These are phyloP conservation scores for Beauveria pseudobassiana DNA, from an alignment of 2,329 filamentous ascomycete genomes.

Conservation along the genomic window DNA sequence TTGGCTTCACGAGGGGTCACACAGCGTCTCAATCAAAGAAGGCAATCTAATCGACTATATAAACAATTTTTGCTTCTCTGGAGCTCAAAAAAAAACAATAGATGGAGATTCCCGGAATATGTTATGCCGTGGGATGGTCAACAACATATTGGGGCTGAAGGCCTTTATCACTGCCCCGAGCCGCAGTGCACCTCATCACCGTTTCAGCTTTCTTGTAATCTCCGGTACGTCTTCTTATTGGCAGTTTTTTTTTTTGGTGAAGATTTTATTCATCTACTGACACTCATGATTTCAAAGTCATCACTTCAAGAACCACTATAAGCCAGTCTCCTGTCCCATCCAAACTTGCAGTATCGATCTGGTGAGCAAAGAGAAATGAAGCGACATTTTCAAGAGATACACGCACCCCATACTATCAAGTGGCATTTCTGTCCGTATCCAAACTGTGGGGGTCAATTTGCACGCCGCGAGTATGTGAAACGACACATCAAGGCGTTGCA, in stretches of 20 bases:
- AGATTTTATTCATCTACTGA: neutral
- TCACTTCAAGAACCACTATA: neutral
- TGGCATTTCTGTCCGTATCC: neutral
- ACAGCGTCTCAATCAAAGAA: no score
- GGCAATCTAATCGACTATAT: no score
- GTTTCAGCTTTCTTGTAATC: neutral
- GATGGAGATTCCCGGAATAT: no score
- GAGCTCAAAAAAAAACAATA: no score
- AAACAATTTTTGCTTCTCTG: no score
- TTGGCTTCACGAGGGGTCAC: no score
- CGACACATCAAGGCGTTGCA: neutral
- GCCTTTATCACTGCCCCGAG: neutral
- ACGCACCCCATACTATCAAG: neutral
- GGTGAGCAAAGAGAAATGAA: slow-evolving; percentile 7
- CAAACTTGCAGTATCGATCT: neutral
- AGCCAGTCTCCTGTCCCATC: neutral
- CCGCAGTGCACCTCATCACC: neutral
- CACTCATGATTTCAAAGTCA: neutral
- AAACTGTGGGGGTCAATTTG: neutral
- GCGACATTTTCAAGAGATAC: neutral
- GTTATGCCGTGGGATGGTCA: no score
- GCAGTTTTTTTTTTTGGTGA: neutral
- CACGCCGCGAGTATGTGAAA: neutral
- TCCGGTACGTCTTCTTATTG: neutral
- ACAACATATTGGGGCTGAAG: no score